Base-by-base conservation (phyloP, 1,284 basidiomycete genomes). In the Mycena citricolor region DNA sequence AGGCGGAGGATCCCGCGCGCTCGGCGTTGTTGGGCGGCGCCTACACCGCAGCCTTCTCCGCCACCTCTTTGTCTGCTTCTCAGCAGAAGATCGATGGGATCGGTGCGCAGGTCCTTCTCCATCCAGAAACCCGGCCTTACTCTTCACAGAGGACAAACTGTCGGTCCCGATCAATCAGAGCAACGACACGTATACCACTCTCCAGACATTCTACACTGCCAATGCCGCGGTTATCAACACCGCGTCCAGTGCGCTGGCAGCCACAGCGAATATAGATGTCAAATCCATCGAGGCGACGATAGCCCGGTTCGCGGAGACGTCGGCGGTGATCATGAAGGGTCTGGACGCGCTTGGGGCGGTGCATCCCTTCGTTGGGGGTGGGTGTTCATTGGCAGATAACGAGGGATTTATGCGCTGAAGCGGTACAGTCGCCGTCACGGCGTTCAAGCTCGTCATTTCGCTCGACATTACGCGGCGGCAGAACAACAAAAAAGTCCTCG, bases 241-340 rank as follows among this genome's bases (percentile, higher is more conserved):
- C 16, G 43, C 32, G 5, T 38, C 19, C 4, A 21, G 17, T 30
- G 32, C 39, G 3, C 38, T 42, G 13, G 34, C 42, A n/a, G 35
- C 32, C 19, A 42, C 44, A 4, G 29, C 33, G 10, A 38, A 54
- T 31, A 7, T 42, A 14, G 37, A 42, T 29, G 23, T 42, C 14
- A 54, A 47, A 31, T 24, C 43, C 13, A 48, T 59, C 26, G 52
- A 58, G 32, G 39, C 39, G 24, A 45, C 52, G 3, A 57, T 62
- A 12, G 52, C 31, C 24, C 44, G 41, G 29, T 40, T 40, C 30
- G 8, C 11, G 21, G 39, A 31, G 21, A 32, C 31, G 6, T 22
- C 39, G 5, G 21, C 5, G 8, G 36, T 40, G 22, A 21, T 45
- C 23, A 31, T 39, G 21, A 45, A 45, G 23, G 36, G 5, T 2